phyloP scores from a whole-genome alignment of 2,329 filamentous ascomycete species.

The Aspergillus pseudoviridinutans region DNA sequence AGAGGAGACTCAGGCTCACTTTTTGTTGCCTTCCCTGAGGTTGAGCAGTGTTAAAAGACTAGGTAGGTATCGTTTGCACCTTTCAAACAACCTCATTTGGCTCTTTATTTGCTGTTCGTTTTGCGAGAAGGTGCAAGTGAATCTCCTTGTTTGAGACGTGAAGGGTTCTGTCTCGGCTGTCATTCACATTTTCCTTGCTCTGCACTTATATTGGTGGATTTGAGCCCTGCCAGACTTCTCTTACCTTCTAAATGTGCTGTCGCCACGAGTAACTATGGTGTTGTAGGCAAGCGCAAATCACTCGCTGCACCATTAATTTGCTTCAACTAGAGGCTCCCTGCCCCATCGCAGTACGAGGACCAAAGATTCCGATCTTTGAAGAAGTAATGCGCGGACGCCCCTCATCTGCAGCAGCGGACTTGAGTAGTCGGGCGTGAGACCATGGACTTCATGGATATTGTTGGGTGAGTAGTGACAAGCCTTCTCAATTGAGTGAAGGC shows the following conservation, averaged over 20 bases:
- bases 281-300: constrained; percentile 6
- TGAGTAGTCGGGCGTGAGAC: constrained; percentile 10
- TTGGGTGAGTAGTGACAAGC: constrained; percentile 32
- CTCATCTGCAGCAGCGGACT: constrained; percentile 4
- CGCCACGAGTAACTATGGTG: constrained; percentile 12
- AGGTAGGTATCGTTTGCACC: not conserved
- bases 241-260: not conserved
- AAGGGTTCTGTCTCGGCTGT: not conserved
- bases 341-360: not conserved
- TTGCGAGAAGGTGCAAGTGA: not conserved
- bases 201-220: not conserved
- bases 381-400: constrained; percentile 16
- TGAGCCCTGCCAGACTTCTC: not conserved
- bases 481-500: not conserved
- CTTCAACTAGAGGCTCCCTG: not conserved
- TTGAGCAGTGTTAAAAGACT: not conserved
- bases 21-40: not conserved
- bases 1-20: not conserved
- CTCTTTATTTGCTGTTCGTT: not conserved
- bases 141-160: not conserved
- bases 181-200: not conserved
- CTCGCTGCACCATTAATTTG: not conserved
- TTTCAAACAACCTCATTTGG: not conserved
- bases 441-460: constrained; percentile 41
- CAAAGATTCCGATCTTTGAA: not conserved